Evolutionary conservation across 2,329 filamentous ascomycete species (phyloP).

Genomic region (Colletotrichum aenigma): DNA sequence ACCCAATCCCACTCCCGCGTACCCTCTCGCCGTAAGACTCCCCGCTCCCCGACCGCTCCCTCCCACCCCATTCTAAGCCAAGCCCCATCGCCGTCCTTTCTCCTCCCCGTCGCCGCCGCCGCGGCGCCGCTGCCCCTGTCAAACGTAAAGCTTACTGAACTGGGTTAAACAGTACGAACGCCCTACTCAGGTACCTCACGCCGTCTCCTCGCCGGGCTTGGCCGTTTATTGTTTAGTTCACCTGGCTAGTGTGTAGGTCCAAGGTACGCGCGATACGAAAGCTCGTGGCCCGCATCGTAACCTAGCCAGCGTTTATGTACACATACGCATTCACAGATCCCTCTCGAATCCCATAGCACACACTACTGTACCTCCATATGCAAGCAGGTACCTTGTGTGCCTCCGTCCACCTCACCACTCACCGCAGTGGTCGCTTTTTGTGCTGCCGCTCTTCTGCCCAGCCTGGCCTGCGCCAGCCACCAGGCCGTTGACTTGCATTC

Average conservation of each 20-base stretch:
- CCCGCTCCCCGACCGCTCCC: conserved; percentile 6
- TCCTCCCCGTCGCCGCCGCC: conserved; percentile 5
- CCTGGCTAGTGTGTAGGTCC: not conserved
- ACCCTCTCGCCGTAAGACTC: not conserved
- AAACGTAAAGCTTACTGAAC: conserved; percentile 14
- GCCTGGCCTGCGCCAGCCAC: conserved; percentile 9
- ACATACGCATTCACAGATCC: conserved; percentile 12
- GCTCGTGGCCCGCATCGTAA: conserved; percentile 1
- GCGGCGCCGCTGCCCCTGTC: conserved; percentile 17
- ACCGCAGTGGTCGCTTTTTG: not conserved
- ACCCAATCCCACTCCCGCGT: not conserved
- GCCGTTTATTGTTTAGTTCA: not conserved
- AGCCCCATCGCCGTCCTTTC: conserved; percentile 3
- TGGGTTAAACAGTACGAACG: conserved; percentile 5
- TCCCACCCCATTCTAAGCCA: not conserved
- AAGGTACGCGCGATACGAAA: conserved; percentile 12
- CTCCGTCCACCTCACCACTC: not conserved
- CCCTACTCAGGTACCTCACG: conserved; percentile 14
- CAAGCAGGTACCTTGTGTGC: conserved; percentile 15
- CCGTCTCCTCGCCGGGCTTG: conserved; percentile 8
- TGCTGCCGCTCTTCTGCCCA: not conserved
- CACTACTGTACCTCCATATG: conserved; percentile 12
- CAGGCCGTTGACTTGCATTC: conserved; percentile 15
- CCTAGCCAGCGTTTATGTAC: not conserved
- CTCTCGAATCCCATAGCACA: conserved; percentile 14